These are phyloP conservation scores for Friedmanniomyces endolithicus DNA, from an alignment of 495 filamentous ascomycete genomes.

Conservation along the genomic window DNA sequence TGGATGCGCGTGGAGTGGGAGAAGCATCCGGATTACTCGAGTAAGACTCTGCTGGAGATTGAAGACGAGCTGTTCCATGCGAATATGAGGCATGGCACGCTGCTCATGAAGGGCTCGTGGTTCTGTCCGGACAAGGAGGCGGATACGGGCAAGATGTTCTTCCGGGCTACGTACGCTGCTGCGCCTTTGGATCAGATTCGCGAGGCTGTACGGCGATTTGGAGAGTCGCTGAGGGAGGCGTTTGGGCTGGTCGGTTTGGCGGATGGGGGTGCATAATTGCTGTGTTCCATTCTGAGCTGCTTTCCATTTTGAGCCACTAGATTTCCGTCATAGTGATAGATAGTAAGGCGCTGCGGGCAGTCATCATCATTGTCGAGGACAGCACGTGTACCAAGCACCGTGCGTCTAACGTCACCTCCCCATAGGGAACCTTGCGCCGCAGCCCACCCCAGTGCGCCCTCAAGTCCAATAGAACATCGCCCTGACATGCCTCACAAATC, in stretches of 20 bases:
- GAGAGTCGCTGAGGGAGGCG: conserved; percentile 50
- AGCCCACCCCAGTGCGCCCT: background rate
- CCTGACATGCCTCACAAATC: no score
- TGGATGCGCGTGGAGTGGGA: conserved; percentile 72
- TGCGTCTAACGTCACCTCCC: no score
- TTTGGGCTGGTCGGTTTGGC: conserved; percentile 36
- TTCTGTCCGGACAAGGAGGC: conserved; percentile 54
- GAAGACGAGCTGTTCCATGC: conserved; percentile 76
- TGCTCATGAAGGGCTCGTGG: conserved; percentile 76
- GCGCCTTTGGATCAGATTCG: conserved; percentile 61
- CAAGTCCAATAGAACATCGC: no score
- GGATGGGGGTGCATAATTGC: background rate
- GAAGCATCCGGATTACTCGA: conserved; percentile 50
- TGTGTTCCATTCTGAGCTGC: no score
- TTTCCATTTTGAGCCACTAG: no score
- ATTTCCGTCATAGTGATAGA: background rate
- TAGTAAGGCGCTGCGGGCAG: background rate
- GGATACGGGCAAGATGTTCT: conserved; percentile 53
- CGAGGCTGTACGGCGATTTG: conserved; percentile 67
- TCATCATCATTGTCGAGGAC: background rate
- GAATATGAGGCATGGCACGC: conserved; percentile 55
- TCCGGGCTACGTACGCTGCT: conserved; percentile 80
- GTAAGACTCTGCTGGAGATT: conserved; percentile 47
- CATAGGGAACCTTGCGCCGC: background rate
- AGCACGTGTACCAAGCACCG: background rate